phyloP scores from a whole-genome alignment of 306 rosid species.

The Dryas drummondii region DNA sequence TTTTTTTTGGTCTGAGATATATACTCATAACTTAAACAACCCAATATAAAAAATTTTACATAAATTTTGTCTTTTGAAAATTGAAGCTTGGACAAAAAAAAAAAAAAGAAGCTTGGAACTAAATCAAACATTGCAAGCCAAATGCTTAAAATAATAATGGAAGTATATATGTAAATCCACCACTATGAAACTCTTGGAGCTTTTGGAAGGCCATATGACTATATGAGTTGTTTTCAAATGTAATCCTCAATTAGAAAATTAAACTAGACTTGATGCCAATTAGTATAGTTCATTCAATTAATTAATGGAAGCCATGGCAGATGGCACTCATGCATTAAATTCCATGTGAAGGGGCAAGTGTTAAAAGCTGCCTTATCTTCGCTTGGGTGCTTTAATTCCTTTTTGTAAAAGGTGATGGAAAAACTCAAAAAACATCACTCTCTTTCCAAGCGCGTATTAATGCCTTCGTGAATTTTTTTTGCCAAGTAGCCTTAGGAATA shows the following conservation, averaged over 20 bases:
- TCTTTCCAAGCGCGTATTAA: not conserved
- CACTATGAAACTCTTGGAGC: not conserved
- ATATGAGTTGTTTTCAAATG: not conserved
- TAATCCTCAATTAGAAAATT: not conserved
- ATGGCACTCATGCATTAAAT: slow-evolving; percentile 3
- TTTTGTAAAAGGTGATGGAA: not conserved
- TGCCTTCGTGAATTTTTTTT: not conserved
- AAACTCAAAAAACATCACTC: not conserved
- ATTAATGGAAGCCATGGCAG: not conserved
- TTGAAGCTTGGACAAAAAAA: no score
- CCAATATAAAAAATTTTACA: not conserved
- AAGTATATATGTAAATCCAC: no score
- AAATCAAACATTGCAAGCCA: not conserved
- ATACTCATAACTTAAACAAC: no score
- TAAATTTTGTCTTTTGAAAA: not conserved
- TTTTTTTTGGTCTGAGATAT: no score
- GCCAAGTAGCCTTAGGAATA: not conserved
- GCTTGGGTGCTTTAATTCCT: not conserved
- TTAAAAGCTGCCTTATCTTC: not conserved
- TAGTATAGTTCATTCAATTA: not conserved
- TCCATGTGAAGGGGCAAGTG: slow-evolving; percentile 2
- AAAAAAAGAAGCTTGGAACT: not conserved
- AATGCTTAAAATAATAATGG: no score
- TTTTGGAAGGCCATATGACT: not conserved
- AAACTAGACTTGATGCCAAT: not conserved